Conservation (phyloP, 345 rosid species). For the Corymbia maculata region DNA sequence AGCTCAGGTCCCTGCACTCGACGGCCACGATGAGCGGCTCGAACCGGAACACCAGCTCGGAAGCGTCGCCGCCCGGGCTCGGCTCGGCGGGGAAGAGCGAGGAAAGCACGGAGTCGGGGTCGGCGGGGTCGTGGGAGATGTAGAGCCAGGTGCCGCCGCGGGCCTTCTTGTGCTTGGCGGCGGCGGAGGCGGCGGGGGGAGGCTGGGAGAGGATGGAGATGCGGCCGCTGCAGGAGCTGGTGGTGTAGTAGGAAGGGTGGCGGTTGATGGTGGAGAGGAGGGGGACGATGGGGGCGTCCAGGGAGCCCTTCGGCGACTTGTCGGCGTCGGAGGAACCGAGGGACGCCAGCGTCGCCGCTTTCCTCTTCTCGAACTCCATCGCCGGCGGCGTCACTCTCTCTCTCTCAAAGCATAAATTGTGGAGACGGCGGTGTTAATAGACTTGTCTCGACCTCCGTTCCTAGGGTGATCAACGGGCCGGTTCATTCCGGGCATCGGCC, state of each 20-base stretch:
- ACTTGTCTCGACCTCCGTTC: not conserved
- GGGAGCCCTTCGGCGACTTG: slow-evolving; percentile 72
- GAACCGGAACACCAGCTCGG: slow-evolving; percentile 59
- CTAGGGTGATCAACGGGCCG: not conserved
- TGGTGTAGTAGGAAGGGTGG: slow-evolving; percentile 79
- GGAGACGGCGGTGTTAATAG: not conserved
- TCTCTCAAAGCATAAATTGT: not conserved
- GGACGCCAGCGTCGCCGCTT: slow-evolving; percentile 51
- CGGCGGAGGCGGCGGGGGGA: not conserved
- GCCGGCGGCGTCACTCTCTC: rapidly evolving
- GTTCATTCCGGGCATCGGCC: not conserved
- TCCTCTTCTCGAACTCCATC: slow-evolving; percentile 79
- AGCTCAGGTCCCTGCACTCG: slow-evolving; percentile 53
- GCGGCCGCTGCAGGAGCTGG: slow-evolving; percentile 94
- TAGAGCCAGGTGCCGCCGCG: slow-evolving; percentile 84
- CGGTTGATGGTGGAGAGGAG: slow-evolving; percentile 58
- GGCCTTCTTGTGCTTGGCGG: slow-evolving; percentile 43
- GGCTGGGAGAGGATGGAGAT: slow-evolving; percentile 85
- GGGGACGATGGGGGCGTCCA: slow-evolving; percentile 71
- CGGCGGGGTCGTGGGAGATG: slow-evolving; percentile 62
- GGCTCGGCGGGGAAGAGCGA: slow-evolving; percentile 35
- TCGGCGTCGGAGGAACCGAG: slow-evolving; percentile 45
- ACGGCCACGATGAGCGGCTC: slow-evolving; percentile 87
- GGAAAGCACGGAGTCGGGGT: slow-evolving; percentile 31
- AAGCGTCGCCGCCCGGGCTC: not conserved